These are phyloP conservation scores for Scheffersomyces amazonensis DNA, from an alignment of 805 yeast species.

Conservation along the genomic window DNA sequence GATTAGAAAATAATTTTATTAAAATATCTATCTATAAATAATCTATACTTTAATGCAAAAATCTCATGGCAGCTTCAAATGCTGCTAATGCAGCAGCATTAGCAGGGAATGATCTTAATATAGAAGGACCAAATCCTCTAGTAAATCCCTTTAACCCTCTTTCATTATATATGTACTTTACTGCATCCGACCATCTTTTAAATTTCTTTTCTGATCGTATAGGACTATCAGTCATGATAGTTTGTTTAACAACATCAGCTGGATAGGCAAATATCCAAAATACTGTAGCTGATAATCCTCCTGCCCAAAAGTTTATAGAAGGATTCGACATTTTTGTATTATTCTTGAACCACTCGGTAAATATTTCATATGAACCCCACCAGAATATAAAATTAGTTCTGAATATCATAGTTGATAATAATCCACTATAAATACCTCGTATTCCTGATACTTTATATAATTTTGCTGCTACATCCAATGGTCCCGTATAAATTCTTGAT, in stretches of 20 bases:
- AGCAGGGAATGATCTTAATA: slow-evolving; percentile 88
- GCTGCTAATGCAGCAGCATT: slow-evolving; percentile 92
- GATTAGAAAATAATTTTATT: not conserved
- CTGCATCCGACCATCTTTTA: slow-evolving; percentile 71
- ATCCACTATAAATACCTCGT: slow-evolving; percentile 75
- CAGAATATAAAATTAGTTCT: slow-evolving; percentile 83
- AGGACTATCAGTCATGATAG: slow-evolving; percentile 76
- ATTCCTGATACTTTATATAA: slow-evolving; percentile 61
- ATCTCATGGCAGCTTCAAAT: slow-evolving; percentile 78
- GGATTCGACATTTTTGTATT: slow-evolving; percentile 67
- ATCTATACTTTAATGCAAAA: slow-evolving; percentile 22
- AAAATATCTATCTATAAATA: not conserved
- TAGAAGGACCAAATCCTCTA: slow-evolving; percentile 77
- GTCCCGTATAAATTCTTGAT: slow-evolving; percentile 67
- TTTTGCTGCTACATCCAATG: slow-evolving; percentile 68
- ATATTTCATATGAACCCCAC: slow-evolving; percentile 91
- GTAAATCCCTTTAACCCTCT: slow-evolving; percentile 72
- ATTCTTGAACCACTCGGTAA: slow-evolving; percentile 64
- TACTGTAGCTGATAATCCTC: slow-evolving; percentile 81
- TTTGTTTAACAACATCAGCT: slow-evolving; percentile 83
- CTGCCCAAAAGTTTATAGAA: slow-evolving; percentile 85
- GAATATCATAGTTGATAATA: slow-evolving; percentile 82
- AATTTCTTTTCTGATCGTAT: slow-evolving; percentile 59
- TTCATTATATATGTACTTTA: slow-evolving; percentile 57
- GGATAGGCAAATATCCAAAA: slow-evolving; percentile 92